Conservation (phyloP, 2,329 filamentous ascomycete species). For the Aureobasidium melanogenum region DNA sequence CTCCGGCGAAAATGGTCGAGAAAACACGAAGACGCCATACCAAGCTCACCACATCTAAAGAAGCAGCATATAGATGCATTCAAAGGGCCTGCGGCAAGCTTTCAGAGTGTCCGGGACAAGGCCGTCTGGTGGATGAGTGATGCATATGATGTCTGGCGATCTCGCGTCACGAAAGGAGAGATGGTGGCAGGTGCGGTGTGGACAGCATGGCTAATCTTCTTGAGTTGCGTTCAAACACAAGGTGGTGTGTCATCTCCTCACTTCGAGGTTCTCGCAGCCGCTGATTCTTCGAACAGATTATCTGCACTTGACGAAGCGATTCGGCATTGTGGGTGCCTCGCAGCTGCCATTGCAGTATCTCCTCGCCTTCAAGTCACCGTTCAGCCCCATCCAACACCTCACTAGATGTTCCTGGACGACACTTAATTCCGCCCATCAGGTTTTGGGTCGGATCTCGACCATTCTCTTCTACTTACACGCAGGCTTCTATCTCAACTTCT, state of each 20-base stretch:
- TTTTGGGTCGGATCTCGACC: conserved; percentile 47
- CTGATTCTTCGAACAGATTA: conserved; percentile 41
- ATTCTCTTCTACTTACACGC: conserved; percentile 45
- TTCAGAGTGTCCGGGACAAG: conserved; percentile 21
- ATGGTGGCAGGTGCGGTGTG: conserved; percentile 40
- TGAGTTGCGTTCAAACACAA: conserved; percentile 43
- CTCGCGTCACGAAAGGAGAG: conserved; percentile 42
- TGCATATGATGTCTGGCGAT: conserved; percentile 22
- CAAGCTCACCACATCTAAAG: conserved; percentile 35
- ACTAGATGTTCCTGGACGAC: conserved; percentile 46
- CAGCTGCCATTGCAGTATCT: conserved; percentile 53
- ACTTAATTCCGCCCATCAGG: conserved; percentile 49
- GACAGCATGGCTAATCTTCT: conserved; percentile 43
- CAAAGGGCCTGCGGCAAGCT: conserved; percentile 21
- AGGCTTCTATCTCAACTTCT: conserved; percentile 49
- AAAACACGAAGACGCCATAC: conserved; percentile 22
- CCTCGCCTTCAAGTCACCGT: conserved; percentile 43
- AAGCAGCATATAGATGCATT: conserved; percentile 19
- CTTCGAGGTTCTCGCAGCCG: background rate
- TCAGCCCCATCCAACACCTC: conserved; percentile 42
- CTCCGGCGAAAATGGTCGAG: conserved; percentile 15
- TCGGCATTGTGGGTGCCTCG: conserved; percentile 51
- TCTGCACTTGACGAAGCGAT: conserved; percentile 53
- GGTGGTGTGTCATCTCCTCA: conserved; percentile 37
- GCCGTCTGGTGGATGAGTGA: conserved; percentile 27